Percentiles rank a stretch among this genome's conserved stretches.
phyloP scores from a whole-genome alignment of 495 filamentous ascomycete species.

The Aspergillus avenaceus region DNA sequence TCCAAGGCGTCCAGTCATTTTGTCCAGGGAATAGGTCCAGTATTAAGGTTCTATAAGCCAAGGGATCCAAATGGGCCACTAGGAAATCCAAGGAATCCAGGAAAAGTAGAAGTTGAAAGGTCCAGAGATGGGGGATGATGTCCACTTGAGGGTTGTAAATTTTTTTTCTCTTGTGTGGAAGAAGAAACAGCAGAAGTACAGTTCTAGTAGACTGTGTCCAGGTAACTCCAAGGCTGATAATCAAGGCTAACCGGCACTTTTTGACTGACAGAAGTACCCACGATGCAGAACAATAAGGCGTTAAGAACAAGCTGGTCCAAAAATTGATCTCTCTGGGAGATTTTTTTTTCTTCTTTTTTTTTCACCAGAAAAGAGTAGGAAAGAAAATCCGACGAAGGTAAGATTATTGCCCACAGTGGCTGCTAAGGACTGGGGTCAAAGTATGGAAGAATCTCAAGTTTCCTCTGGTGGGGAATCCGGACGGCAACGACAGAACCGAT shows the following conservation, averaged over 20 bases:
- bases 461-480: conserved; percentile 11
- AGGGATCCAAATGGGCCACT: conserved; percentile 36
- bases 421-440: conserved; percentile 9
- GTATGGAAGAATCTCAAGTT: conserved; percentile 4
- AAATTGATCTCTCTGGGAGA: conserved; percentile 5
- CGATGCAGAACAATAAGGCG: conserved; percentile 13
- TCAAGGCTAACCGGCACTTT: conserved; percentile 18
- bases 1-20: conserved; percentile 45
- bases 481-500: conserved; percentile 7
- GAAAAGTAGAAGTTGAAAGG: conserved; percentile 14
- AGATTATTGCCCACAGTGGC: conserved; percentile 13
- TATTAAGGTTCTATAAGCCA: conserved; percentile 28
- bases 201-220: conserved; percentile 20
- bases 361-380: conserved; percentile 14
- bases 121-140: conserved; percentile 14
- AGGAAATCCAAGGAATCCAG: conserved; percentile 10
- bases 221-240: conserved; percentile 22
- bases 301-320: conserved; percentile 4
- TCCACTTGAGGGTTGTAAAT: conserved; percentile 3
- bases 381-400: conserved; percentile 16
- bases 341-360: conserved; percentile 5
- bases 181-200: conserved; percentile 19
- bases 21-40: conserved; percentile 31
- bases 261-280: conserved; percentile 14
- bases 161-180: conserved; percentile 10